phyloP scores from a whole-genome alignment of 2,329 filamentous ascomycete genomes.

The Ophiostoma ulmi region DNA sequence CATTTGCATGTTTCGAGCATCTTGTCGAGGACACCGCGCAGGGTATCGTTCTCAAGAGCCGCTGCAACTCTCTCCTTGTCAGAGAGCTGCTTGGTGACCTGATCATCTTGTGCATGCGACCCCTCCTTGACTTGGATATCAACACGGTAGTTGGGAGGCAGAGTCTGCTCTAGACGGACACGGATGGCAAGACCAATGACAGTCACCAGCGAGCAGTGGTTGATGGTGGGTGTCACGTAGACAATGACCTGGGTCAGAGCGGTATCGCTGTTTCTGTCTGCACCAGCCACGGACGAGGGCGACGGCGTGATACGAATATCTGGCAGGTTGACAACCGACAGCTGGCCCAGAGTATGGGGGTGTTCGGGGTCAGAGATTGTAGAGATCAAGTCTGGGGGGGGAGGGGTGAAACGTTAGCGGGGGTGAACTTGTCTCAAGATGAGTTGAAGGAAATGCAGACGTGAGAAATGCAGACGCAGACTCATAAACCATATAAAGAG shows the following conservation, averaged over 20 bases:
- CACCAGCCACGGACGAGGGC: constrained; percentile 37
- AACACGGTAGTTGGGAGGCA: constrained; percentile 86
- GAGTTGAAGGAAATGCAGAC: not conserved
- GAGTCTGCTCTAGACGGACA: constrained; percentile 80
- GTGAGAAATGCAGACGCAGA: not conserved
- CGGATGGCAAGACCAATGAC: constrained; percentile 92
- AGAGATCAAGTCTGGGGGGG: constrained; percentile 71
- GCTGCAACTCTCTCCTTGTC: constrained; percentile 97
- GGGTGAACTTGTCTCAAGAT: constrained; percentile 25
- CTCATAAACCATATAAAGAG: not conserved
- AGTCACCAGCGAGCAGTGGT: constrained; percentile 92
- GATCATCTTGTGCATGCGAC: constrained; percentile 89
- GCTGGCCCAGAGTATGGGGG: constrained; percentile 83
- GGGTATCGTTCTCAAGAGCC: constrained; percentile 84
- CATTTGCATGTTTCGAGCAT: constrained; percentile 83
- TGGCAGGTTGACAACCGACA: constrained; percentile 91
- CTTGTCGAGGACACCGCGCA: constrained; percentile 82
- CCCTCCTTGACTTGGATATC: constrained; percentile 94
- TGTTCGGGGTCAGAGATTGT: constrained; percentile 96
- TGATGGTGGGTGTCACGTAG: constrained; percentile 91
- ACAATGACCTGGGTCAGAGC: constrained; percentile 71
- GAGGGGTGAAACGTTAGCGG: constrained; percentile 35
- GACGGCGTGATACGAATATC: constrained; percentile 77
- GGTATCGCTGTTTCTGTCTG: constrained; percentile 37
- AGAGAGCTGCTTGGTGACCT: constrained; percentile 92